Conservation (phyloP, 306 rosid genomes). For the Luffa aegyptiaca region DNA sequence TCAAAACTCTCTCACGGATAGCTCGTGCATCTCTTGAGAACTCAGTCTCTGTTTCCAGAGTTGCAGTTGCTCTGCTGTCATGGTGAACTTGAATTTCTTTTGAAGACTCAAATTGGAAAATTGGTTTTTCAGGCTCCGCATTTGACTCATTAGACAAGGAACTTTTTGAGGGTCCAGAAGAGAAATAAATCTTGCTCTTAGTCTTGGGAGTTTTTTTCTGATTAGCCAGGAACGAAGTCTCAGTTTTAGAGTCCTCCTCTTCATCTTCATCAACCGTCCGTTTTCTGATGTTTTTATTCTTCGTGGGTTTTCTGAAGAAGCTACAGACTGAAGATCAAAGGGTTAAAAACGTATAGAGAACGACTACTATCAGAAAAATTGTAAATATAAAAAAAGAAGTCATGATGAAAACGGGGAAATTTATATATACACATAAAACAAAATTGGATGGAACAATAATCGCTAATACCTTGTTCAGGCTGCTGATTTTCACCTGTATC, state of each 20-base stretch:
- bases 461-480: slow-evolving; percentile 28
- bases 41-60: slow-evolving; percentile 71
- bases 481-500: slow-evolving; percentile 22
- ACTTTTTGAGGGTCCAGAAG: slow-evolving; percentile 20
- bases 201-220: slow-evolving; percentile 26
- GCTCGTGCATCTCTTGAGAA: slow-evolving; percentile 69
- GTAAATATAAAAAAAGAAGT: not conserved
- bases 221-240: slow-evolving; percentile 12
- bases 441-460: not conserved
- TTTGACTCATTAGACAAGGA: not conserved
- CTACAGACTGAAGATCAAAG: slow-evolving; percentile 27
- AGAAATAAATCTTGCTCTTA: slow-evolving; percentile 25
- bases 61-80: slow-evolving; percentile 72
- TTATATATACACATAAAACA: not conserved
- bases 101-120: slow-evolving; percentile 45
- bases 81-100: slow-evolving; percentile 70
- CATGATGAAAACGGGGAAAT: not conserved
- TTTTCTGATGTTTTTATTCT: slow-evolving; percentile 31
- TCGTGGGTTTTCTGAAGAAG: slow-evolving; percentile 32
- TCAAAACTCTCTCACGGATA: slow-evolving; percentile 64
- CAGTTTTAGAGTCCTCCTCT: slow-evolving; percentile 18
- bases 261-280: slow-evolving; percentile 24
- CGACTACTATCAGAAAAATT: not conserved
- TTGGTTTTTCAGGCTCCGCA: slow-evolving; percentile 2
- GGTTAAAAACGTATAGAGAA: not conserved